Base-by-base conservation (phyloP, 2,329 filamentous ascomycete species). In the Epicoccum sorghinum region DNA sequence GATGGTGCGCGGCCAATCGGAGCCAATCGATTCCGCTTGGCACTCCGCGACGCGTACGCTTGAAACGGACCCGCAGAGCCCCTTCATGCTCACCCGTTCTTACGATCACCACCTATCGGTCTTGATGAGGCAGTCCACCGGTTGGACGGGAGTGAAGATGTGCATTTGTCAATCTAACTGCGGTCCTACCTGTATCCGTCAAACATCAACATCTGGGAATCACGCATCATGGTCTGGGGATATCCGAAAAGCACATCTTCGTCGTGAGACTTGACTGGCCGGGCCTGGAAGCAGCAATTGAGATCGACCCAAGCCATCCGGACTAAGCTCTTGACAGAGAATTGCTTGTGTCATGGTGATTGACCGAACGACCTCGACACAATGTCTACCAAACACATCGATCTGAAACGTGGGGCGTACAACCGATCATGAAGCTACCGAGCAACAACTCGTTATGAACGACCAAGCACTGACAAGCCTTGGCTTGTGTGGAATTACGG, bases 391-490 rank as follows among this genome's bases (percentile, higher is more conserved):
- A 23, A 32, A 39, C 42, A 43, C 56, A 47, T 50, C 44, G 57
- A 49, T 40, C 24, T 37, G 50, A 35, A 58, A 37, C 39, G 43
- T 46, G 47, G 46, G 51, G 27, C 25, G 13, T 14, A 10, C 13
- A 22, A 43, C 24, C 13, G 50, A 60, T 56, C 51, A 46, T 45
- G 43, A 38, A 55, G 44, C 37, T 46, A 46, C 57, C 12, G 50
- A 52, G 27, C 27, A 29, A 29, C 27, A 7, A 37, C 37, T 38
- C 38, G 14, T 14, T 42, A 40, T 12, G 44, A 44, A 24, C 53
- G 35, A 37, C 47, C 44, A 40, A 54, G 47, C 37, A 50, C 52
- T 47, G 32, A 57, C 55, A 58, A 60, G 38, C 37, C 57, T 46
- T 57, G 47, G 60, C 39, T 47, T 42, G 36, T 45, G 36, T 47